phyloP scores from a whole-genome alignment of 306 rosid species.

The Bauhinia variegata region DNA sequence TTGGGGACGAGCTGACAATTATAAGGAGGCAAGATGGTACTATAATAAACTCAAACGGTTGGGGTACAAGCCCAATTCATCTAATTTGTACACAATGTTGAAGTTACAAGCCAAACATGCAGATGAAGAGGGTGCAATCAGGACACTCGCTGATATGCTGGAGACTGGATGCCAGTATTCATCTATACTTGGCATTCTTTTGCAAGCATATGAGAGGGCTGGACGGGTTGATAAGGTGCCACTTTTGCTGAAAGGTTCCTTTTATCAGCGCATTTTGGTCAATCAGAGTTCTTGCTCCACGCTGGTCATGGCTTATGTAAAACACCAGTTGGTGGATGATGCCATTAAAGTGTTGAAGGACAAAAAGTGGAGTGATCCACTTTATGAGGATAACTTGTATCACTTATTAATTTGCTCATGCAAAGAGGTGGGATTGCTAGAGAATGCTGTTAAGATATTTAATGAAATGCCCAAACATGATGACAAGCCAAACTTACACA shows the following conservation, averaged over 20 bases:
- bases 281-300: constrained; percentile 83
- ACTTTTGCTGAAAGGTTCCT: constrained; percentile 56
- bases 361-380: constrained; percentile 71
- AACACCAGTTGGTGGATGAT: constrained; percentile 70
- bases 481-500: constrained; percentile 71
- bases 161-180: constrained; percentile 70
- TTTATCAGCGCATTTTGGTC: constrained; percentile 65
- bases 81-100: constrained; percentile 75
- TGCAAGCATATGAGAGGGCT: constrained; percentile 75
- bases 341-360: constrained; percentile 65
- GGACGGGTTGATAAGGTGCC: constrained; percentile 71
- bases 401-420: constrained; percentile 88
- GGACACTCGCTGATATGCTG: constrained; percentile 72
- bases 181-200: constrained; percentile 63
- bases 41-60: constrained; percentile 60
- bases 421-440: constrained; percentile 70
- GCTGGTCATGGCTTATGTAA: constrained; percentile 84
- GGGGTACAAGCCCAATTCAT: constrained; percentile 71
- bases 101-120: constrained; percentile 74
- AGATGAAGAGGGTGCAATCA: constrained; percentile 65
- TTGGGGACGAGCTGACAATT: constrained; percentile 83
- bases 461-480: constrained; percentile 49
- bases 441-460: constrained; percentile 72
- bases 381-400: constrained; percentile 75
- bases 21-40: constrained; percentile 55